Evolutionary conservation across 306 rosid species (phyloP).

Genomic region (Hippophae gyantsensis): DNA sequence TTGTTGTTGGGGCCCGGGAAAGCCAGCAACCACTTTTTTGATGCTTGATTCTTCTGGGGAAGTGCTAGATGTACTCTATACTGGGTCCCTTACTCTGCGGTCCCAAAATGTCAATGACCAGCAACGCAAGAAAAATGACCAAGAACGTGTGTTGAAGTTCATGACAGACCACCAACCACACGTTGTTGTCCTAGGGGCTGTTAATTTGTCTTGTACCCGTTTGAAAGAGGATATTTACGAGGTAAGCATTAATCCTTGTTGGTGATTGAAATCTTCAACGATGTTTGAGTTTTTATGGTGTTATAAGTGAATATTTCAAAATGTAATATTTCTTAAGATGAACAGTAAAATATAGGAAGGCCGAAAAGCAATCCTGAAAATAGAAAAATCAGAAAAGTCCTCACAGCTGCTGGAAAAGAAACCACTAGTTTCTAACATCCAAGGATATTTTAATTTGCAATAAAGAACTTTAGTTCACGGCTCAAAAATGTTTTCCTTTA

Average conservation of each 20-base stretch:
- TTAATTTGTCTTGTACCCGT: slow-evolving; percentile 79
- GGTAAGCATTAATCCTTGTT: slow-evolving; percentile 29
- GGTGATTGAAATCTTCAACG: not conserved
- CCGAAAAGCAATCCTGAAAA: no score
- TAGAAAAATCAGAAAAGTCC: no score
- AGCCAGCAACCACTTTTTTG: slow-evolving; percentile 89
- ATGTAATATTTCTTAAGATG: no score
- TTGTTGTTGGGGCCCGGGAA: slow-evolving; percentile 98
- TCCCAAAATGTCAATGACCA: slow-evolving; percentile 77
- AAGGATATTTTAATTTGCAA: no score
- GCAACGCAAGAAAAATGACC: slow-evolving; percentile 85
- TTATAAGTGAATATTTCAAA: not conserved
- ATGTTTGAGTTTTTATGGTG: not conserved
- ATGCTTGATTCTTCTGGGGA: slow-evolving; percentile 96
- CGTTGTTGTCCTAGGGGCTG: slow-evolving; percentile 93
- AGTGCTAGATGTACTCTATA: slow-evolving; percentile 82
- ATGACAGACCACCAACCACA: slow-evolving; percentile 99
- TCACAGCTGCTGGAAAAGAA: no score
- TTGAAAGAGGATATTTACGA: slow-evolving; percentile 91
- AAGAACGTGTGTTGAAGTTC: slow-evolving; percentile 88
- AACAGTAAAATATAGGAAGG: no score
- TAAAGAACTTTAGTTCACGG: no score
- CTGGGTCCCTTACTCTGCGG: slow-evolving; percentile 76
- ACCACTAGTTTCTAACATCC: no score
- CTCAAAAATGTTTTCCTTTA: no score